Conservation (phyloP, 2,329 filamentous ascomycete species). For the Penicillium sp. region DNA sequence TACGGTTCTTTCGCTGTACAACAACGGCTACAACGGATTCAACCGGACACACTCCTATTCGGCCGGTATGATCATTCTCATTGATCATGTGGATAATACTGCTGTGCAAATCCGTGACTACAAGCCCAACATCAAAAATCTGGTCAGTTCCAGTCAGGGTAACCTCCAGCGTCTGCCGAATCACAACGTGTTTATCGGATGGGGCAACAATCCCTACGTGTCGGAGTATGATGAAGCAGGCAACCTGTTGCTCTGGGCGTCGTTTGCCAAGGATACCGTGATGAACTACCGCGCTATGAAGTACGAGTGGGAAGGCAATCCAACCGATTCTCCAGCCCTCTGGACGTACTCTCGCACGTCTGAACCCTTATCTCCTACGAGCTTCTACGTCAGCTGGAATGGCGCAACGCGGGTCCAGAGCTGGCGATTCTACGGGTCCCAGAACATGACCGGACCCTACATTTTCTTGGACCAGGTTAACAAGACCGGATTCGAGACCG, state of each 20-base stretch:
- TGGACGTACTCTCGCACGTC: conserved; percentile 35
- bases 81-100: conserved; percentile 35
- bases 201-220: conserved; percentile 41
- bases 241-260: conserved; percentile 36
- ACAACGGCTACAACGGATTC: conserved; percentile 42
- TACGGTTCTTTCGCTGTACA: conserved; percentile 37
- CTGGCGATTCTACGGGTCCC: conserved; percentile 35
- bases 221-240: conserved; percentile 39
- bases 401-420: conserved; percentile 36
- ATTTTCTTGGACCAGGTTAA: conserved; percentile 24
- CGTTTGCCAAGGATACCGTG: conserved; percentile 29
- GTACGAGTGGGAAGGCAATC: conserved; percentile 40
- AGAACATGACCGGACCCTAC: conserved; percentile 31
- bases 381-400: conserved; percentile 40
- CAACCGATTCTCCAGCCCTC: conserved; percentile 39
- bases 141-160: conserved; percentile 38
- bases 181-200: conserved; percentile 38
- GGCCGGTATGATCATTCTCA: conserved; percentile 37
- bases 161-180: conserved; percentile 38
- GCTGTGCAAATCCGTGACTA: conserved; percentile 35
- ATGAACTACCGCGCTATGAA: conserved; percentile 44
- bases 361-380: conserved; percentile 25
- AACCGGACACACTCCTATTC: conserved; percentile 38
- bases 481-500: conserved; percentile 40
- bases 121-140: conserved; percentile 17